A percentile compares a stretch with the other conserved stretches of the same genome.
phyloP scores from a whole-genome alignment of 345 rosid genomes.

The Populus deltoides region DNA sequence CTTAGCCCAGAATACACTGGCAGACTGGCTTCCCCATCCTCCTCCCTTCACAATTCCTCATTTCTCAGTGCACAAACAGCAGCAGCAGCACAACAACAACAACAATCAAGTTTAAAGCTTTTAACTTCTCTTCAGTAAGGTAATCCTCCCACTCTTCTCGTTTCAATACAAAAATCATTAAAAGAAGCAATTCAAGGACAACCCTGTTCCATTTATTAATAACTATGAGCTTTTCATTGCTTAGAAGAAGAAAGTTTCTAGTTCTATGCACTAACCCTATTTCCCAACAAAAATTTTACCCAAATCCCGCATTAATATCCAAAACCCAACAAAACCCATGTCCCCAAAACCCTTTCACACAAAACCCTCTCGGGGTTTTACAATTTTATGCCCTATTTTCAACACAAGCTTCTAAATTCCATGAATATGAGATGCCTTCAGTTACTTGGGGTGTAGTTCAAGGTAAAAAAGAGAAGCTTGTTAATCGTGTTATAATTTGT shows the following conservation, averaged over 20 bases:
- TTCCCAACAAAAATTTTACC: neutral
- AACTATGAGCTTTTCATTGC: constrained; percentile 23
- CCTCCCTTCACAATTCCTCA: neutral
- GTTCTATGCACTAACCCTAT: neutral
- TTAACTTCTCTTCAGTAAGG: neutral
- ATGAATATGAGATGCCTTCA: constrained; percentile 91
- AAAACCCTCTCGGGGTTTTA: constrained; percentile 10
- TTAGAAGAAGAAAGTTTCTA: constrained; percentile 16
- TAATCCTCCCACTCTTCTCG: neutral
- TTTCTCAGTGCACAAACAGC: neutral
- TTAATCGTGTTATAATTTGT: constrained; percentile 83
- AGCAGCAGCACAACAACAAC: neutral
- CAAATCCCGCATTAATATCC: neutral
- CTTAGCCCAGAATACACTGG: neutral
- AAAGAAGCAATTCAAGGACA: neutral
- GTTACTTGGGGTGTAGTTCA: constrained; percentile 94
- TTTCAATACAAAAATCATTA: neutral
- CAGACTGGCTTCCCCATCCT: neutral
- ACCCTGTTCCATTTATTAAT: neutral
- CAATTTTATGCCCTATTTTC: constrained; percentile 36
- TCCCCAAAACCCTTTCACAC: constrained; percentile 16
- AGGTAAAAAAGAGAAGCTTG: constrained; percentile 80
- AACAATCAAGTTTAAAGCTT: neutral
- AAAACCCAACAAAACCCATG: constrained; percentile 7
- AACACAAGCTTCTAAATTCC: constrained; percentile 63